phyloP scores from a whole-genome alignment of 768 basidiomycete genomes.

The Lactifluus volemus region DNA sequence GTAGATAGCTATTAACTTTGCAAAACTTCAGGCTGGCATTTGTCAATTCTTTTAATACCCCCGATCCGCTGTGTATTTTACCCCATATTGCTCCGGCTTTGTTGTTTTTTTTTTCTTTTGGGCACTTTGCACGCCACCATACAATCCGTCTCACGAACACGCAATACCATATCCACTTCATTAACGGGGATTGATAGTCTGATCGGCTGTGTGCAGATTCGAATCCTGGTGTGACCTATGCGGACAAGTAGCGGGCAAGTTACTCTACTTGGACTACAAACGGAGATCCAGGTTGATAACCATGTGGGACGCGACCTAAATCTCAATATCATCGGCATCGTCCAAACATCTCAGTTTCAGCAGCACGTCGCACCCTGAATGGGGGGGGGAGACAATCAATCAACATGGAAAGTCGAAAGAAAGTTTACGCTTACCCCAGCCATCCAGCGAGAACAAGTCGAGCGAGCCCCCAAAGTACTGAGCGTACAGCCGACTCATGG shows the following conservation, averaged over 20 bases:
- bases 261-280: no score
- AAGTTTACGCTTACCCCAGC: conserved; percentile 53
- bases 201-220: neutral
- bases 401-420: neutral
- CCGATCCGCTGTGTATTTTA: conserved; percentile 37
- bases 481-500: conserved; percentile 71
- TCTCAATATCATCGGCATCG: conserved; percentile 42
- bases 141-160: conserved; percentile 29
- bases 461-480: conserved; percentile 84
- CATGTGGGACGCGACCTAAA: conserved; percentile 24
- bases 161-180: conserved; percentile 23
- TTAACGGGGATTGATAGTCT: conserved; percentile 2
- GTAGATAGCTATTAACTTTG: conserved; percentile 16
- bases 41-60: conserved; percentile 27
- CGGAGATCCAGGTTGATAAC: no score
- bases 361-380: conserved; percentile 42
- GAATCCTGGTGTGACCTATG: no score
- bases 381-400: conserved; percentile 1
- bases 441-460: conserved; percentile 72
- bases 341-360: conserved; percentile 47
- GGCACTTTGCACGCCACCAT: conserved; percentile 27
- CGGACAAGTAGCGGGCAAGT: no score
- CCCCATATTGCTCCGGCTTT: conserved; percentile 27
- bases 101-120: conserved; percentile 27
- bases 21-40: conserved; percentile 13